A percentile compares a stretch with the other conserved stretches of the same genome.
Conservation (phyloP, 2,329 filamentous ascomycete genomes). For the Metarhizium brunneum region DNA sequence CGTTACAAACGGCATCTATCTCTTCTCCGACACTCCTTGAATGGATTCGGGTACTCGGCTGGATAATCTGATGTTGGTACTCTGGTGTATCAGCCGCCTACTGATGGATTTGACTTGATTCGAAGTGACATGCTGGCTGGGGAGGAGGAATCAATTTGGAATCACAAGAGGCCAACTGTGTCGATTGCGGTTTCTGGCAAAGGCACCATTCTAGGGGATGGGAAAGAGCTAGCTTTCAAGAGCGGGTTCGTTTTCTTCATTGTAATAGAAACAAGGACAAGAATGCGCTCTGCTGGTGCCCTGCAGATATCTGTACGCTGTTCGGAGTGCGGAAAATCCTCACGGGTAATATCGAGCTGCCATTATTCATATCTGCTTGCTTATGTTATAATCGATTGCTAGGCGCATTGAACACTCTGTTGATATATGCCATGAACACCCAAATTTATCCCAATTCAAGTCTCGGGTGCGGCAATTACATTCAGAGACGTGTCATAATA, state of each 20-base stretch:
- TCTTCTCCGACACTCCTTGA: slow-evolving; percentile 38
- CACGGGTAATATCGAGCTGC: too few species aligned
- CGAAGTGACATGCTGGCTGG: slow-evolving; percentile 44
- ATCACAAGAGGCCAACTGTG: not conserved
- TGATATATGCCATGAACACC: too few species aligned
- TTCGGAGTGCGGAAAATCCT: too few species aligned
- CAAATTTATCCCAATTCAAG: too few species aligned
- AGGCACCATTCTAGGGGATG: slow-evolving; percentile 25
- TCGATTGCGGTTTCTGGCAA: slow-evolving; percentile 22
- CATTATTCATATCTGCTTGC: too few species aligned
- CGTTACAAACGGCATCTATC: slow-evolving; percentile 52
- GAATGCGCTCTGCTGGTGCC: not conserved
- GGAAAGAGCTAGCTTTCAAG: not conserved
- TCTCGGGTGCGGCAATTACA: too few species aligned
- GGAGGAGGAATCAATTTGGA: slow-evolving; percentile 42
- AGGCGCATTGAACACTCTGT: too few species aligned
- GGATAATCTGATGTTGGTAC: slow-evolving; percentile 51
- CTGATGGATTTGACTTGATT: slow-evolving; percentile 65
- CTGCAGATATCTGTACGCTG: not conserved
- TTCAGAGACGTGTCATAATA: too few species aligned
- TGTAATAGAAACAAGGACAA: not conserved
- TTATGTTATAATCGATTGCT: too few species aligned
- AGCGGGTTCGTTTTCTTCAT: slow-evolving; percentile 1
- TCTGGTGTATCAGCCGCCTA: slow-evolving; percentile 53
- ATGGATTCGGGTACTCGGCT: slow-evolving; percentile 31